A percentile compares a stretch with the other conserved stretches of the same genome.
Evolutionary conservation across 495 filamentous ascomycete genomes (phyloP).

Genomic region (Acidomyces sp.): DNA sequence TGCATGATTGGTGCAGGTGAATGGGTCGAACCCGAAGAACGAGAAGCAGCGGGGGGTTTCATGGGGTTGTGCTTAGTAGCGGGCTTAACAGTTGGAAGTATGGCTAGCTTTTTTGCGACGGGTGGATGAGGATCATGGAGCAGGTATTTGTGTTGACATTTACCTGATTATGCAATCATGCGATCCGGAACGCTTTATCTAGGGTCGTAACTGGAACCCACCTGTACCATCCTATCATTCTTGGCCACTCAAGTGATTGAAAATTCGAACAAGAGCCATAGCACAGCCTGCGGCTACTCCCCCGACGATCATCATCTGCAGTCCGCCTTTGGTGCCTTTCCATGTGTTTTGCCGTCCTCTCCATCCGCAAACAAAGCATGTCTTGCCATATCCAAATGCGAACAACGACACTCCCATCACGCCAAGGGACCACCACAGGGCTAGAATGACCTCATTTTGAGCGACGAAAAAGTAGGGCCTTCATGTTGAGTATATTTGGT

Average conservation of each 20-base stretch:
- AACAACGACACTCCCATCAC: conserved; percentile 58
- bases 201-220: too few species aligned
- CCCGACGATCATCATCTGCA: conserved; percentile 58
- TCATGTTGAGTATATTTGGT: too few species aligned
- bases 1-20: conserved; percentile 83
- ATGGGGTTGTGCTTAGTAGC: conserved; percentile 82
- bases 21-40: conserved; percentile 65
- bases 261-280: conserved; percentile 48
- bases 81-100: conserved; percentile 70
- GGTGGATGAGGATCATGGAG: conserved; percentile 17
- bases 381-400: conserved; percentile 60
- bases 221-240: too few species aligned
- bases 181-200: too few species aligned
- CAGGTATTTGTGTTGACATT: not conserved
- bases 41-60: conserved; percentile 81
- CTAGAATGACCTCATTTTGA: conserved; percentile 25
- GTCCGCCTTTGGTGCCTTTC: conserved; percentile 34
- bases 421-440: conserved; percentile 54
- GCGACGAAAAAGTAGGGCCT: conserved; percentile 67
- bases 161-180: not conserved
- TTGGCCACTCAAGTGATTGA: conserved; percentile 21
- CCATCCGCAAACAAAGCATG: conserved; percentile 35
- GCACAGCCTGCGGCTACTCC: conserved; percentile 52
- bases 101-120: conserved; percentile 69
- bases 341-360: conserved; percentile 23